Conservation (phyloP, 139 green algal species). For the Tetradesmus lagerheimii region DNA sequence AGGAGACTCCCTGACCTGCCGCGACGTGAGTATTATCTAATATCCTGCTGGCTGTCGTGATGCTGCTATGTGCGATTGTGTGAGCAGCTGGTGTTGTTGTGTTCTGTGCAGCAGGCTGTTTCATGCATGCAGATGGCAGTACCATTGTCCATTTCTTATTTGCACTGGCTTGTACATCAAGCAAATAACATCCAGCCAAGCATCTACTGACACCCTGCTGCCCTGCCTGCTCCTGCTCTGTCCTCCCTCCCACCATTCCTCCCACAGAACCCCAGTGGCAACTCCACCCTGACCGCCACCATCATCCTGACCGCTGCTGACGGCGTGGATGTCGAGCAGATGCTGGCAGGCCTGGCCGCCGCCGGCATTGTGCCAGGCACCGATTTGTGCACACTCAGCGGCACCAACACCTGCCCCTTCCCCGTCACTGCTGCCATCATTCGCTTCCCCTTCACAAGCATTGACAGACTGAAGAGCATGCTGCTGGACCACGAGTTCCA, state of each 20-base stretch:
- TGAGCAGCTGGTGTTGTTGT: neutral
- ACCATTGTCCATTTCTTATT: too few relatives aligned
- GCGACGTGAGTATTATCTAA: neutral
- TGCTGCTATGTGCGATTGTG: neutral
- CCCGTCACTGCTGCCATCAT: neutral
- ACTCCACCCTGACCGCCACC: neutral
- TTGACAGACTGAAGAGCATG: conserved; percentile 25
- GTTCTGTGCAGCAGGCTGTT: too few relatives aligned
- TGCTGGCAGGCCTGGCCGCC: neutral
- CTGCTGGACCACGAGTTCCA: conserved; percentile 29
- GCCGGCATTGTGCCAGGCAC: neutral
- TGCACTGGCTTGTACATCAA: too few relatives aligned
- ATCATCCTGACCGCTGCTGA: neutral
- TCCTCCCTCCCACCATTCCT: neutral
- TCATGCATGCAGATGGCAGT: neutral
- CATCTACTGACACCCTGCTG: neutral
- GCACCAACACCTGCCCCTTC: neutral
- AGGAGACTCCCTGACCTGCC: neutral
- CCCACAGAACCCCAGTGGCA: neutral
- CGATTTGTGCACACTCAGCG: neutral
- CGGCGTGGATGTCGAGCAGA: neutral
- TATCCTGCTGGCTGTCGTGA: neutral
- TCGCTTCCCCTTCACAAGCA: neutral
- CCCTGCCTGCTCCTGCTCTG: neutral
- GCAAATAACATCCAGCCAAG: too few relatives aligned